Base-by-base conservation (phyloP, 192 early-diverging fungal genomes). In the Spizellomyces sp. region DNA sequence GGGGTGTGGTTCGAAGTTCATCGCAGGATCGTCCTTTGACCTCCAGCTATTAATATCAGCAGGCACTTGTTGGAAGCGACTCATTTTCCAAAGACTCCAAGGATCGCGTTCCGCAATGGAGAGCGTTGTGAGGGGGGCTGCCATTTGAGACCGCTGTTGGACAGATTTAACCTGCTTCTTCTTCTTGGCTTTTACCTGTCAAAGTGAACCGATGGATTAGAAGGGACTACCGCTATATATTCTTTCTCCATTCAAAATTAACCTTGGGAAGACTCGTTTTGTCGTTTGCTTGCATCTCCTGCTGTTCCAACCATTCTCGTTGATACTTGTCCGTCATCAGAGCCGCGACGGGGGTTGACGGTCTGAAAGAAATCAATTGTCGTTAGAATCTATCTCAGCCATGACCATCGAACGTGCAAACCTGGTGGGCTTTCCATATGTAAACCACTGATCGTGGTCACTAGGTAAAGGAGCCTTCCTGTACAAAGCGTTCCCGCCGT, bases 371-470 rank as follows among this genome's bases (percentile, higher is more conserved):
- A 19, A 19, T 54, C 12, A 19, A 54, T 36, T 36, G 27, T 36
- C 1, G 0, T 36, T 36, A 54, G 50, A 54, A 12, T 12, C 12
- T 54, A 0, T 2, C 14, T 19, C 17, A 54, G 12, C 12, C 17
- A 54, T n/a, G 50, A 54, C 50, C 4, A 2, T 12, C 17, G 6
- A 12, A 14, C 10, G 12, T n/a, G 54, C 66, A 62, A 63, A 82
- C 84, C 84, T 81, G 14, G 82, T 85, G 10, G 86, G 86, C 71
- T 84, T 84, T 44, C 86, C 86, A 64, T 87, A 87, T 5, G 83
- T 74, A 60, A 83, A 85, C 17, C 70, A 63, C 47, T 76, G 71
- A 73, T 87, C 67, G 48, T 45, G 59, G 66, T 87, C 86, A 61
- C 80, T 82, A n/a, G 86, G 86, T 4, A 87, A 66, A 5, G 79